Conservation (phyloP, 306 rosid genomes). For the Leucaena leucocephala region DNA sequence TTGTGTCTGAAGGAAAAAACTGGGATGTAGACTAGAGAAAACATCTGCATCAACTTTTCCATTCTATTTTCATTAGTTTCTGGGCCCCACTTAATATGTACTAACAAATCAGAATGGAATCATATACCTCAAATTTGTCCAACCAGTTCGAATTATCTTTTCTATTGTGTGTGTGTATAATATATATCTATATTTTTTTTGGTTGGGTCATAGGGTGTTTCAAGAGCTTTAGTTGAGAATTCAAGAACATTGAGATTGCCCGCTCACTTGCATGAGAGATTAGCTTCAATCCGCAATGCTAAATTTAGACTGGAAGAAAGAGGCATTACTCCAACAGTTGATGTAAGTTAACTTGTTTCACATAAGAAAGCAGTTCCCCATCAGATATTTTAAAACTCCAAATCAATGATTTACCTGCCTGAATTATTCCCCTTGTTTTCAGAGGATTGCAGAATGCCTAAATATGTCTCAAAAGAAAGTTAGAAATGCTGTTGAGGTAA, state of each 20-base stretch:
- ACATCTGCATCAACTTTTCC: constrained; percentile 4
- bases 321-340: constrained; percentile 90
- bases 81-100: constrained; percentile 5
- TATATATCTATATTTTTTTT: neutral
- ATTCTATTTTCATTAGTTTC: constrained; percentile 5
- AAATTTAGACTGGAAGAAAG: constrained; percentile 73
- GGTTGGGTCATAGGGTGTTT: constrained; percentile 71
- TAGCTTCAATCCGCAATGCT: constrained; percentile 86
- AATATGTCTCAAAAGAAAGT: constrained; percentile 95
- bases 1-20: constrained; percentile 2
- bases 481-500: constrained; percentile 93
- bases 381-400: constrained; percentile 12
- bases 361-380: constrained; percentile 16
- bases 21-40: constrained; percentile 26
- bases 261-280: constrained; percentile 80
- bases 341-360: constrained; percentile 59
- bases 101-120: constrained; percentile 1
- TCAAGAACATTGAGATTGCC: constrained; percentile 93
- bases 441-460: constrained; percentile 85
- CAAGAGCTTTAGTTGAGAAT: constrained; percentile 86
- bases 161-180: neutral
- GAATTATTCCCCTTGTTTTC: constrained; percentile 38
- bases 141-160: neutral
- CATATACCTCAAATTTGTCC: neutral
- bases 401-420: constrained; percentile 16